Percentiles rank a stretch among this genome's conserved stretches.
Evolutionary conservation across 106 monocot species (phyloP).

Genomic region (Dendrobium catenatum): DNA sequence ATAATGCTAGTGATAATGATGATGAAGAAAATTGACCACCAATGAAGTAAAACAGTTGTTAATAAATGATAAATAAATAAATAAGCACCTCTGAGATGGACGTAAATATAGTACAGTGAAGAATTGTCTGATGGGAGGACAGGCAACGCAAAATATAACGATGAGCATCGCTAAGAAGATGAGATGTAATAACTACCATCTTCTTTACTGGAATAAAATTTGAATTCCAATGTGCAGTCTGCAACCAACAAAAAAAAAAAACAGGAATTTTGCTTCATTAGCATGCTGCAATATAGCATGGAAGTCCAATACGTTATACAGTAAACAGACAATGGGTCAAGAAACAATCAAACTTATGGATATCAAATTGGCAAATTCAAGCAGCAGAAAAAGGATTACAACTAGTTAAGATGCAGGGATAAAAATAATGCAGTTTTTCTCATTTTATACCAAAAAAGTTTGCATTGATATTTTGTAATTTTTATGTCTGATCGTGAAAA

Average conservation of each 20-base stretch:
- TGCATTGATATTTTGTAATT: background rate
- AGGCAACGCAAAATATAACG: conserved; percentile 83
- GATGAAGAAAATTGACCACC: too few species aligned
- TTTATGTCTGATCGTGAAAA: background rate
- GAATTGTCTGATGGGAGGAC: conserved; percentile 46
- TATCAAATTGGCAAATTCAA: background rate
- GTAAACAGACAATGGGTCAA: background rate
- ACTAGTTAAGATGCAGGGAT: background rate
- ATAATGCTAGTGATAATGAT: background rate
- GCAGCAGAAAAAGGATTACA: background rate
- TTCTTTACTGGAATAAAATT: conserved; percentile 43
- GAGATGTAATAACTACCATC: conserved; percentile 73
- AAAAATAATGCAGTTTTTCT: background rate
- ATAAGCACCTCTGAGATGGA: conserved; percentile 83
- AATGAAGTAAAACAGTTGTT: background rate
- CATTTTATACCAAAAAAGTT: background rate
- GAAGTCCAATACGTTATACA: background rate
- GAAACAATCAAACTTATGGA: background rate
- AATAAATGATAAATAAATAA: background rate
- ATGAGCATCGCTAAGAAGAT: conserved; percentile 93
- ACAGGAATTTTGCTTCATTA: background rate
- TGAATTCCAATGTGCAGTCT: conserved; percentile 71
- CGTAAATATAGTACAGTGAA: conserved; percentile 68
- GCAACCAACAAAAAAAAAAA: conserved; percentile 8
- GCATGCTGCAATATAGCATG: background rate